Conservation (phyloP, 768 basidiomycete species). For the Russula sp. region DNA sequence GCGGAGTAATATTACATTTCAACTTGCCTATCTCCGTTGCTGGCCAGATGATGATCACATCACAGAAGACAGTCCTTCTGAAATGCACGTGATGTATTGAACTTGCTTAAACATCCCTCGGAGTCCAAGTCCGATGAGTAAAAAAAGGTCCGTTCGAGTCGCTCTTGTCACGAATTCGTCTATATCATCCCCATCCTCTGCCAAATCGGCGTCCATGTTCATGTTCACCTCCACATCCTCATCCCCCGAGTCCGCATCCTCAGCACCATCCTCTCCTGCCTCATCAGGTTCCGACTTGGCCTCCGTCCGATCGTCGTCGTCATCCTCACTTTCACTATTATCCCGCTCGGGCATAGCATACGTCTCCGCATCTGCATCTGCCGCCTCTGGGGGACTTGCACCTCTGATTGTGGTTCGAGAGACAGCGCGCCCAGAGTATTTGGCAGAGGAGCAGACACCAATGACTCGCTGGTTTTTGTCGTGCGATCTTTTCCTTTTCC, state of each 20-base stretch:
- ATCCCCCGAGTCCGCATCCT: constrained; percentile 4
- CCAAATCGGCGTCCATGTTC: constrained; percentile 1
- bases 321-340: constrained; percentile 32
- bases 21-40: too few relatives aligned
- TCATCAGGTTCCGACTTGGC: constrained; percentile 5
- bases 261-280: not conserved
- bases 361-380: constrained; percentile 25
- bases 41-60: too few relatives aligned
- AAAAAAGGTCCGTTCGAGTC: too few relatives aligned
- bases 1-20: too few relatives aligned
- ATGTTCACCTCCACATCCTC: constrained; percentile 14
- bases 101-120: too few relatives aligned
- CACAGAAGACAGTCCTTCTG: too few relatives aligned
- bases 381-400: not conserved
- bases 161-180: not conserved
- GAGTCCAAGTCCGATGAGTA: too few relatives aligned
- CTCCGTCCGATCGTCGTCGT: constrained; percentile 19
- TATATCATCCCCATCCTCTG: constrained; percentile 2
- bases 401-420: constrained; percentile 26
- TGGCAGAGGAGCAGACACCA: constrained; percentile 24
- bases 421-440: constrained; percentile 20
- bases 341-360: constrained; percentile 25
- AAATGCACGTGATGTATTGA: too few relatives aligned
- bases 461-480: not conserved
- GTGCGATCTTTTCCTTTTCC: constrained; percentile 21